Percentiles rank a stretch among this genome's conserved stretches.
Conservation (phyloP, 768 basidiomycete species). For the Mycena sanguinolenta region DNA sequence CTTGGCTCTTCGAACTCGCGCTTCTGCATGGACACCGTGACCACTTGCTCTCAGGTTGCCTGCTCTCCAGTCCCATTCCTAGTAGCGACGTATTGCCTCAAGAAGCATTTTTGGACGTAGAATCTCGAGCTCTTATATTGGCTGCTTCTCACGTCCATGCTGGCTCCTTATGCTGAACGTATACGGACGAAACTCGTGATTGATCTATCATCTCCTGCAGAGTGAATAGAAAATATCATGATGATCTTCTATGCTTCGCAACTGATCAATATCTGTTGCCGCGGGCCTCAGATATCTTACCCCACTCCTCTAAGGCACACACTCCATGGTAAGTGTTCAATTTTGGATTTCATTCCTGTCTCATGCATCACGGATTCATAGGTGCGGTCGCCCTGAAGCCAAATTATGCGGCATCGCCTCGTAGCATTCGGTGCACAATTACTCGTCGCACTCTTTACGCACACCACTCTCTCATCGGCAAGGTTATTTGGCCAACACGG, state of each 20-base stretch:
- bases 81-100: too few species aligned
- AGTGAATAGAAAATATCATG: constrained; percentile 1
- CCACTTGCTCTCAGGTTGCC: too few species aligned
- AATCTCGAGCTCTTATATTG: too few species aligned
- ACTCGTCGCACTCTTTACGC: constrained; percentile 13
- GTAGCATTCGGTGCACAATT: background rate
- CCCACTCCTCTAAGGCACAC: background rate
- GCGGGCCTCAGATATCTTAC: background rate
- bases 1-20: too few species aligned
- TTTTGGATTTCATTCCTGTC: background rate
- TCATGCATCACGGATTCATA: background rate
- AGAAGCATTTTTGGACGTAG: too few species aligned
- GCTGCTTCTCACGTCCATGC: too few species aligned
- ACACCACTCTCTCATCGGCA: constrained; percentile 15
- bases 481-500: background rate
- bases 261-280: too few species aligned
- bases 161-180: too few species aligned
- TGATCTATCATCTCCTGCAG: background rate
- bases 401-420: background rate
- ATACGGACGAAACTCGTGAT: too few species aligned
- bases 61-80: too few species aligned
- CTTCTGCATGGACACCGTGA: too few species aligned
- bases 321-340: background rate
- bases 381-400: background rate
- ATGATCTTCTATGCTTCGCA: background rate